These are phyloP conservation scores for Umbilicaria muhlenbergii DNA, from an alignment of 495 filamentous ascomycete species.

Conservation along the genomic window DNA sequence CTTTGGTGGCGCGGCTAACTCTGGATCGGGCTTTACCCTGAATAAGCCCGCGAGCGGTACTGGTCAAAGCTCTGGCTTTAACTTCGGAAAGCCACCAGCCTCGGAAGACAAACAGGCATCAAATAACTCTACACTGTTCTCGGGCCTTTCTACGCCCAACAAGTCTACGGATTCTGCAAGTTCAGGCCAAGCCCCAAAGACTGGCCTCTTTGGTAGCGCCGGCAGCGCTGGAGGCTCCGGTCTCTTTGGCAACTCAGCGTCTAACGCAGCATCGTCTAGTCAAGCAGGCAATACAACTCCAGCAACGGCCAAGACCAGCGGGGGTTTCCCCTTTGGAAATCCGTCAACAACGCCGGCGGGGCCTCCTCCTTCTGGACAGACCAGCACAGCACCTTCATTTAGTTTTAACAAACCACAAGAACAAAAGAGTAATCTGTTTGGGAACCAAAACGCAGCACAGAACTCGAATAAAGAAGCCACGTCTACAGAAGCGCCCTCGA, in stretches of 20 bases:
- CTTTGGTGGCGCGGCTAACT: too few relatives aligned
- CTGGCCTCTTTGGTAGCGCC: slow-evolving; percentile 35
- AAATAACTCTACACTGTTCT: slow-evolving; percentile 15
- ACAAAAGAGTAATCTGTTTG: slow-evolving; percentile 3
- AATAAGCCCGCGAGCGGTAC: too few relatives aligned
- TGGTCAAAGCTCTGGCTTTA: slow-evolving; percentile 15
- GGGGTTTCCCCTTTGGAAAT: slow-evolving; percentile 5
- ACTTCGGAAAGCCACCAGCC: slow-evolving; percentile 19
- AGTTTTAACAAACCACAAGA: neutral
- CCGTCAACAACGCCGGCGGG: slow-evolving; percentile 26
- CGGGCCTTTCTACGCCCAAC: slow-evolving; percentile 23
- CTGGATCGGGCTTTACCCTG: too few relatives aligned
- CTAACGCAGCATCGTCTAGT: slow-evolving; percentile 4
- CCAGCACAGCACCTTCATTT: slow-evolving; percentile 1
- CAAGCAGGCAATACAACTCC: slow-evolving; percentile 10
- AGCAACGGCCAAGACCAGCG: slow-evolving; percentile 4
- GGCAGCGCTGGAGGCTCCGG: neutral
- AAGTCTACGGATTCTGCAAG: slow-evolving; percentile 23
- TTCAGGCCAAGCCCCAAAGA: slow-evolving; percentile 21
- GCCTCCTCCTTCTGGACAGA: slow-evolving; percentile 15
- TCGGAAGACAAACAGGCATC: slow-evolving; percentile 13
- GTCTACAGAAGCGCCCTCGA: slow-evolving; percentile 6
- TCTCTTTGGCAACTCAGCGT: slow-evolving; percentile 5
- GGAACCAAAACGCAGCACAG: neutral
- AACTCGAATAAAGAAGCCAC: neutral